Evolutionary conservation across 139 green algal species (phyloP).

Genomic region (Monoraphidium neglectum): DNA sequence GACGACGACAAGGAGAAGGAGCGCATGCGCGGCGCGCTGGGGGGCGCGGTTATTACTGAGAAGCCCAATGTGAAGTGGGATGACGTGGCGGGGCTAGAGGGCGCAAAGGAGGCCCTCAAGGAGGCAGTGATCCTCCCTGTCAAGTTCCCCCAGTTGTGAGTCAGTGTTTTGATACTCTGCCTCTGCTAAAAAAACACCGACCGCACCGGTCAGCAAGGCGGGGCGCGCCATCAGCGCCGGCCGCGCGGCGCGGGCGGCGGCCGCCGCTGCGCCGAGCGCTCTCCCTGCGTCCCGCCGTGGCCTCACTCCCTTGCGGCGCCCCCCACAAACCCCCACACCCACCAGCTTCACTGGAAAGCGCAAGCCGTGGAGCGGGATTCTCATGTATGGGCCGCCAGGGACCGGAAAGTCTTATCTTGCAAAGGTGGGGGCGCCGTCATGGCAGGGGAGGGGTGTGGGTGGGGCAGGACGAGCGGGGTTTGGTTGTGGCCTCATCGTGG

Average conservation of each 20-base stretch:
- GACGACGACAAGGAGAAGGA: constrained; percentile 77
- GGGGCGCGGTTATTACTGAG: constrained; percentile 66
- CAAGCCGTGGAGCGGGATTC: constrained; percentile 97
- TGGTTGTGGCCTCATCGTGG: not conserved
- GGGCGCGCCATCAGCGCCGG: too few species aligned
- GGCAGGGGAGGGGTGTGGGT: not conserved
- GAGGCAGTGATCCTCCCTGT: constrained; percentile 99
- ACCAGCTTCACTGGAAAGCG: constrained; percentile 79
- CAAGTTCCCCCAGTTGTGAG: constrained; percentile 99
- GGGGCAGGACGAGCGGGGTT: not conserved
- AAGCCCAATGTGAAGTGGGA: constrained; percentile 82
- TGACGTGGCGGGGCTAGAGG: constrained; percentile 97
- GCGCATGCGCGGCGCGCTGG: constrained; percentile 77
- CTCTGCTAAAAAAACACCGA: too few species aligned
- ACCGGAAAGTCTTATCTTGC: constrained; percentile 99
- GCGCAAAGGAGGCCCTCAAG: constrained; percentile 97
- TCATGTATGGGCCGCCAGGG: constrained; percentile 97
- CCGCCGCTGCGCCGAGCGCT: not conserved
- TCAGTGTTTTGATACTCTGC: too few species aligned
- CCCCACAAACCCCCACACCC: not conserved
- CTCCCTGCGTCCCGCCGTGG: not conserved
- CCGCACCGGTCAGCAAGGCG: too few species aligned
- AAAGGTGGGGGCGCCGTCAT: constrained; percentile 78
- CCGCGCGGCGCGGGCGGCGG: too few species aligned
- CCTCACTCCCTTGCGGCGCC: not conserved